Evolutionary conservation across 2,329 filamentous ascomycete species (phyloP).

Genomic region (Botrytis tulipae): DNA sequence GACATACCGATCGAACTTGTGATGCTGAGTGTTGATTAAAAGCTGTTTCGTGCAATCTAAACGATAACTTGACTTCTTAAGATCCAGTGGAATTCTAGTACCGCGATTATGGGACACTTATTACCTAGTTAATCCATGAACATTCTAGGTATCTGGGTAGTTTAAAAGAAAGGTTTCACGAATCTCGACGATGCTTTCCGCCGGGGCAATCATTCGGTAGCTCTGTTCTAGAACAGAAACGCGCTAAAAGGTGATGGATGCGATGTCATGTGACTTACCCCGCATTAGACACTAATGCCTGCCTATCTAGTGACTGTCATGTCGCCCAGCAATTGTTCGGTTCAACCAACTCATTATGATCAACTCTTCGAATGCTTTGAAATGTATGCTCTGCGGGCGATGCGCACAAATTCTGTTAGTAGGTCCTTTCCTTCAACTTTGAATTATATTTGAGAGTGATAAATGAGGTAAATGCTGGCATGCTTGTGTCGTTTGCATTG

Average conservation of each 20-base stretch:
- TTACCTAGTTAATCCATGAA: neutral
- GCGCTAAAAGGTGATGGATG: neutral
- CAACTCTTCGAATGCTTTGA: neutral
- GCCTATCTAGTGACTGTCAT: too few relatives aligned
- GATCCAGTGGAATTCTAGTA: neutral
- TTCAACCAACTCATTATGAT: neutral
- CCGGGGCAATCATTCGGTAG: too few relatives aligned
- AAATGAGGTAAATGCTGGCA: neutral
- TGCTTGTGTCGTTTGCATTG: neutral
- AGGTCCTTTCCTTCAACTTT: too few relatives aligned
- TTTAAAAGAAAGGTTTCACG: neutral
- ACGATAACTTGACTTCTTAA: neutral
- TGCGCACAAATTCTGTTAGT: too few relatives aligned
- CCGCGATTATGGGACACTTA: neutral
- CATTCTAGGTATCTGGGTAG: too few relatives aligned
- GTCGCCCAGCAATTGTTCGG: neutral
- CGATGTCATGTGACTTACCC: neutral
- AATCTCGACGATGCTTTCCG: neutral
- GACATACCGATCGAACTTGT: neutral
- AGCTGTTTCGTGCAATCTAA: neutral
- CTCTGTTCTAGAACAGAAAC: too few relatives aligned
- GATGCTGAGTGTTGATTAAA: neutral
- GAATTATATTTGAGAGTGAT: neutral
- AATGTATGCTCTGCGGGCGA: accelerated
- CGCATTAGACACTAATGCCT: neutral